These are phyloP conservation scores for Thamnidium elegans DNA, from an alignment of 192 early-diverging fungal genomes.

Conservation along the genomic window DNA sequence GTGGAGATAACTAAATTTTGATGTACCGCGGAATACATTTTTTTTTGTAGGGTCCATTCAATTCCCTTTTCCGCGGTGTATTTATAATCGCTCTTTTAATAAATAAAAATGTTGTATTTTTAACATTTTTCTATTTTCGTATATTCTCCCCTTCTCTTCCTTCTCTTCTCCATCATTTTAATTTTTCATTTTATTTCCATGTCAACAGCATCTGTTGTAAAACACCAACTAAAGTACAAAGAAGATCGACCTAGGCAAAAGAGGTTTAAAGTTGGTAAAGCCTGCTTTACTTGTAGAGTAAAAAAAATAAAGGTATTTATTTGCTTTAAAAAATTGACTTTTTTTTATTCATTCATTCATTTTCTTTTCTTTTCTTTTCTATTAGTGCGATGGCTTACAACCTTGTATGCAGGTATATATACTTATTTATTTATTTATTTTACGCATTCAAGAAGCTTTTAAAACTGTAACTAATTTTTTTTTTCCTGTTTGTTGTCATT, in stretches of 20 bases:
- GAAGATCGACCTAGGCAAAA: conserved; percentile 5
- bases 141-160: too few relatives aligned
- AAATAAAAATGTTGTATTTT: too few relatives aligned
- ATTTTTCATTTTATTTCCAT: too few relatives aligned
- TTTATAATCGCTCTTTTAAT: too few relatives aligned
- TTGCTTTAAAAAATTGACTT: not conserved
- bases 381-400: conserved; percentile 38
- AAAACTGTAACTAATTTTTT: not conserved
- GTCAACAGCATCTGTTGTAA: too few relatives aligned
- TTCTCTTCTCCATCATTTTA: too few relatives aligned
- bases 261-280: conserved; percentile 35
- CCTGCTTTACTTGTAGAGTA: conserved; percentile 35
- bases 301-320: conserved; percentile 41
- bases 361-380: conserved; percentile 3
- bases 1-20: too few relatives aligned
- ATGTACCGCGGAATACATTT: too few relatives aligned
- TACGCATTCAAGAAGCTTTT: not conserved
- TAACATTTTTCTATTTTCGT: too few relatives aligned
- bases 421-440: not conserved
- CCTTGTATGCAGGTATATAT: conserved; percentile 41
- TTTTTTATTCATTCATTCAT: not conserved
- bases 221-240: too few relatives aligned
- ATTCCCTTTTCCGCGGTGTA: too few relatives aligned
- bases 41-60: too few relatives aligned
- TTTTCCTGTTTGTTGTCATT: not conserved